phyloP scores from a whole-genome alignment of 2,329 filamentous ascomycete genomes.

The Pseudogymnoascus verrucosus region DNA sequence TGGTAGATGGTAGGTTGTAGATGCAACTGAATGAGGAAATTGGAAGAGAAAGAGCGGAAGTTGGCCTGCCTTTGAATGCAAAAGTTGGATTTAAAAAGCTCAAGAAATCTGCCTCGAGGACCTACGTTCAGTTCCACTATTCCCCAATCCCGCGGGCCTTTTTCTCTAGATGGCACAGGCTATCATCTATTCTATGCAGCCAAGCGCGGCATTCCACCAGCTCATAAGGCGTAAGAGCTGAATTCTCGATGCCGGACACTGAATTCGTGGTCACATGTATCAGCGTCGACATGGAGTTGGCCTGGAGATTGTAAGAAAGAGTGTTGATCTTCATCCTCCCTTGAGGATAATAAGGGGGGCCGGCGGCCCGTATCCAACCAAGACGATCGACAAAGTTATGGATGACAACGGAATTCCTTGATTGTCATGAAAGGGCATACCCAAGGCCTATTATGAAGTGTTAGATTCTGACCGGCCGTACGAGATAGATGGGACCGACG shows the following conservation, averaged over 20 bases:
- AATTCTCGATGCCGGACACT: neutral
- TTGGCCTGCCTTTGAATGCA: neutral
- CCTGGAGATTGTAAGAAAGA: neutral
- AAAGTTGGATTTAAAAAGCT: neutral
- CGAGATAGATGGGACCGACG: neutral
- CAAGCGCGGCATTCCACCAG: neutral
- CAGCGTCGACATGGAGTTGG: neutral
- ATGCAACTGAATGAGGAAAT: conserved; percentile 3
- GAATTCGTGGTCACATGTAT: neutral
- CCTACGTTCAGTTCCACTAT: neutral
- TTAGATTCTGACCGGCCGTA: conserved; percentile 1
- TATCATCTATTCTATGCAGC: conserved; percentile 8
- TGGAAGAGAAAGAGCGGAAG: neutral
- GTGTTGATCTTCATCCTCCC: neutral
- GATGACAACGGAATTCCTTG: neutral
- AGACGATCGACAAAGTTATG: neutral
- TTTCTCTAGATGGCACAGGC: conserved; percentile 7
- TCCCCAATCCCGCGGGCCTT: neutral
- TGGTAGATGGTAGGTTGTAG: neutral
- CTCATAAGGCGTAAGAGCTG: neutral
- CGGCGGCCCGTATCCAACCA: conserved; percentile 4
- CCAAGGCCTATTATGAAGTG: neutral
- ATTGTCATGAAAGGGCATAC: neutral
- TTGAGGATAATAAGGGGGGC: neutral
- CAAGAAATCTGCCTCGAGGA: neutral